These are phyloP conservation scores for Aureobasidium namibiae DNA, from an alignment of 2,329 filamentous ascomycete genomes.

Conservation along the genomic window DNA sequence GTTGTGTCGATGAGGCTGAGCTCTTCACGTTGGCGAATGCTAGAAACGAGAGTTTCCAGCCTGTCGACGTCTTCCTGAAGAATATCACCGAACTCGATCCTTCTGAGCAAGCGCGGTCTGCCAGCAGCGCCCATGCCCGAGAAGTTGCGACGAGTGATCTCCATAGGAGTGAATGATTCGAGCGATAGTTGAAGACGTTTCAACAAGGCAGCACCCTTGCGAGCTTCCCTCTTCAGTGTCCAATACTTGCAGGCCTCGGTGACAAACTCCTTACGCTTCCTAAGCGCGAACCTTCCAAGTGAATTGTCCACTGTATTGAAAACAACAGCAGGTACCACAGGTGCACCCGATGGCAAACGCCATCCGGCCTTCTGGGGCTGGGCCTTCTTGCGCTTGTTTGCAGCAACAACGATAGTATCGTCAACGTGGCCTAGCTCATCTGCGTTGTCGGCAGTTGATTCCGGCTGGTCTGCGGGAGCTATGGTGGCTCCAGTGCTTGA, in stretches of 20 bases:
- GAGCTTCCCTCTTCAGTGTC: constrained; percentile 91
- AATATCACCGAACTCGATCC: constrained; percentile 79
- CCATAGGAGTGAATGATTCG: constrained; percentile 95
- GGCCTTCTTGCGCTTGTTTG: constrained; percentile 52
- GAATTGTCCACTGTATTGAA: constrained; percentile 79
- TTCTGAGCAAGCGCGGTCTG: constrained; percentile 64
- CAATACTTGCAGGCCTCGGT: constrained; percentile 94
- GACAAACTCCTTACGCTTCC: constrained; percentile 85
- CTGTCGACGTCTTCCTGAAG: constrained; percentile 70
- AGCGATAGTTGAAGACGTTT: constrained; percentile 91
- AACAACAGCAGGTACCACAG: constrained; percentile 83
- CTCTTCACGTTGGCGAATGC: constrained; percentile 66
- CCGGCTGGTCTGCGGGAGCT: constrained; percentile 46
- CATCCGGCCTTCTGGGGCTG: constrained; percentile 61
- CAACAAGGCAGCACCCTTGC: constrained; percentile 80
- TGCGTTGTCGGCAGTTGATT: constrained; percentile 40
- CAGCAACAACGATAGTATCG: constrained; percentile 44
- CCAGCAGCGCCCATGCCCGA: constrained; percentile 87
- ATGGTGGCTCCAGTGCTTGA: constrained; percentile 74
- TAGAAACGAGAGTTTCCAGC: constrained; percentile 60
- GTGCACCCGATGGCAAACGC: constrained; percentile 90
- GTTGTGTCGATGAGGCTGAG: constrained; percentile 60
- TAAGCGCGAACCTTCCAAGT: constrained; percentile 71
- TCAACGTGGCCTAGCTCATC: constrained; percentile 31
- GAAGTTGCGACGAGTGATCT: constrained; percentile 90